phyloP scores from a whole-genome alignment of 169 alveolate species.

The Eimeria necatrix region DNA sequence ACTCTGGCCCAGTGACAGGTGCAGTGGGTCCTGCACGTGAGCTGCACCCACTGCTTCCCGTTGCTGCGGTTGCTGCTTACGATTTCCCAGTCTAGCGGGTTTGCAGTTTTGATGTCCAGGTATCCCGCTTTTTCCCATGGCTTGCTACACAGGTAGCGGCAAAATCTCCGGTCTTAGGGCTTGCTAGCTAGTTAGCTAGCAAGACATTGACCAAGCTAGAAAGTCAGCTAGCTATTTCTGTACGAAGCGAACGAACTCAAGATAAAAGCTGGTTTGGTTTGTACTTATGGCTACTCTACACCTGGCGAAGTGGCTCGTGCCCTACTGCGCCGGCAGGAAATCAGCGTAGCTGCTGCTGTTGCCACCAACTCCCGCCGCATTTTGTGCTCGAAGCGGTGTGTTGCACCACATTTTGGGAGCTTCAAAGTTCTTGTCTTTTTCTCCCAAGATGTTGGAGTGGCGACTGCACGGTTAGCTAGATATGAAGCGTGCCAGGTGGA shows the following conservation, averaged over 20 bases:
- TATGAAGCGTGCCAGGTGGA: too few relatives aligned
- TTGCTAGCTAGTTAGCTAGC: background rate
- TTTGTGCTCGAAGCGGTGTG: background rate
- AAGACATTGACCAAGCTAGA: background rate
- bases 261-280: background rate
- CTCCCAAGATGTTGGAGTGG: too few relatives aligned
- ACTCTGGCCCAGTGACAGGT: background rate
- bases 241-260: background rate
- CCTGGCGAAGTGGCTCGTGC: background rate
- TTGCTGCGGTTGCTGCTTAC: too few relatives aligned
- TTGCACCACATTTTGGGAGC: too few relatives aligned
- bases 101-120: too few relatives aligned
- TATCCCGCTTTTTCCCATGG: too few relatives aligned
- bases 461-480: too few relatives aligned
- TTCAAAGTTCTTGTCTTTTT: too few relatives aligned
- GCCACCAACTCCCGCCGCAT: background rate
- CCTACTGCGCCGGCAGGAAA: background rate
- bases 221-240: background rate
- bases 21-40: background rate
- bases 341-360: background rate
- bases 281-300: too few relatives aligned
- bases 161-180: background rate
- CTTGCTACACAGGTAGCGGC: too few relatives aligned
- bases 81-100: too few relatives aligned
- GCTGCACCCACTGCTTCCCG: conserved; percentile 21